phyloP scores from a whole-genome alignment of 768 basidiomycete species.

The Suillus alpinus region DNA sequence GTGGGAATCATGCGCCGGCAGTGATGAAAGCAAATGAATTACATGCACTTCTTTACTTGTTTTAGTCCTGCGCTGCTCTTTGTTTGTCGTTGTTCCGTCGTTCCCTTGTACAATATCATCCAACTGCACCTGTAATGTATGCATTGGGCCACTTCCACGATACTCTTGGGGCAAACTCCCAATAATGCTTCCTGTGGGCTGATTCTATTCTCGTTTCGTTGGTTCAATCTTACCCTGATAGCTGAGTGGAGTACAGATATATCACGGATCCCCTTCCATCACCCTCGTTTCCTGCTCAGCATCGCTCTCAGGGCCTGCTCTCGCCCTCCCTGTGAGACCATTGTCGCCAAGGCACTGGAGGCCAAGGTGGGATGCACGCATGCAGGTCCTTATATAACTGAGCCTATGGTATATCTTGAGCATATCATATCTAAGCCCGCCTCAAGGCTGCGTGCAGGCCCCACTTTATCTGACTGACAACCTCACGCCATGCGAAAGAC shows the following conservation, averaged over 20 bases:
- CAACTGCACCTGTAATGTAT: background rate
- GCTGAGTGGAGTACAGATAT: background rate
- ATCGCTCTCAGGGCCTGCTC: conserved; percentile 11
- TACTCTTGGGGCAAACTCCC: background rate
- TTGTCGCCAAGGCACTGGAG: background rate
- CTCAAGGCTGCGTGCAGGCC: conserved; percentile 13
- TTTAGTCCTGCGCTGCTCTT: background rate
- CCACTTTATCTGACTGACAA: background rate
- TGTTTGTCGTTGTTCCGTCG: background rate
- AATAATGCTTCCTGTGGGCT: background rate
- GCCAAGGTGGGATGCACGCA: background rate
- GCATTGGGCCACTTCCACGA: background rate
- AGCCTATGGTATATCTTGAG: background rate
- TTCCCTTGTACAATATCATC: background rate
- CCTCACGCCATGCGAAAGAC: conserved; percentile 13
- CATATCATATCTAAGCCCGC: conserved; percentile 7
- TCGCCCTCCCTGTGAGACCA: conserved; percentile 7
- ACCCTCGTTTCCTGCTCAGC: background rate
- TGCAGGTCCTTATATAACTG: conserved; percentile 13
- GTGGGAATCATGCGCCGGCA: conserved; percentile 73
- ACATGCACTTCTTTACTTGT: background rate
- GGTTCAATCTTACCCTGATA: background rate
- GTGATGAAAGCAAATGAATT: conserved; percentile 10
- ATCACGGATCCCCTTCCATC: background rate
- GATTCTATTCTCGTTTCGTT: conserved; percentile 16